Evolutionary conservation across 768 basidiomycete genomes (phyloP).

Genomic region (Naganishia vaughanmartiniae): DNA sequence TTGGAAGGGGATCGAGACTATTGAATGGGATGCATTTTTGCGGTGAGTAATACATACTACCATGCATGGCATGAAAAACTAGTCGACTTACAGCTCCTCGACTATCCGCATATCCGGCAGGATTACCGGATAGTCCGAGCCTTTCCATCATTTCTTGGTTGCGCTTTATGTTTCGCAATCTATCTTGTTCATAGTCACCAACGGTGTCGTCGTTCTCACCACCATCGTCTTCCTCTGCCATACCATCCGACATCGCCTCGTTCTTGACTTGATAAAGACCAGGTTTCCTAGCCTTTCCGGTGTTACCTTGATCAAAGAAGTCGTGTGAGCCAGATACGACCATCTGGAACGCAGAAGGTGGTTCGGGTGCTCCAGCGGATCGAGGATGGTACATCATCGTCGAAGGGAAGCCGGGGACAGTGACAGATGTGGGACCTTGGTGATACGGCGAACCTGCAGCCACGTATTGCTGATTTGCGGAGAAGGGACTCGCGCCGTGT

Average conservation of each 20-base stretch:
- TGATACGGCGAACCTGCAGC: slow-evolving; percentile 3
- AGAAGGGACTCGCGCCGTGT: not conserved
- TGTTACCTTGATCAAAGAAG: slow-evolving; percentile 10
- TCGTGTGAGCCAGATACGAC: slow-evolving; percentile 14
- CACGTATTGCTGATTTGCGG: slow-evolving; percentile 1
- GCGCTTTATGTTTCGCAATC: slow-evolving; percentile 41
- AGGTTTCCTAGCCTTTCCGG: not conserved
- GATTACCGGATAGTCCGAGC: slow-evolving; percentile 40
- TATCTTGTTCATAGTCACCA: slow-evolving; percentile 47
- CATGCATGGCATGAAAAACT: not conserved
- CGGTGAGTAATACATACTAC: not conserved
- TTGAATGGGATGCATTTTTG: not conserved
- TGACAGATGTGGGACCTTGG: not conserved
- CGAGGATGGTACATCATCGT: slow-evolving; percentile 16
- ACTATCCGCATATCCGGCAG: not conserved
- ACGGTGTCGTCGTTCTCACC: slow-evolving; percentile 18
- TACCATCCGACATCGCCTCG: slow-evolving; percentile 10
- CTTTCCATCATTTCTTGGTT: slow-evolving; percentile 47
- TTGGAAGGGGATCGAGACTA: slow-evolving; percentile 31
- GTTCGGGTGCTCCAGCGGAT: slow-evolving; percentile 3
- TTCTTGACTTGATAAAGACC: slow-evolving; percentile 15
- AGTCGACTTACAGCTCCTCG: slow-evolving; percentile 25
- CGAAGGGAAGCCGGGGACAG: not conserved
- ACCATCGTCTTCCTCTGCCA: slow-evolving; percentile 15
- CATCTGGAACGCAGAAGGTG: slow-evolving; percentile 19